Conservation (phyloP, 768 basidiomycete species). For the Tephrocybe sp. region DNA sequence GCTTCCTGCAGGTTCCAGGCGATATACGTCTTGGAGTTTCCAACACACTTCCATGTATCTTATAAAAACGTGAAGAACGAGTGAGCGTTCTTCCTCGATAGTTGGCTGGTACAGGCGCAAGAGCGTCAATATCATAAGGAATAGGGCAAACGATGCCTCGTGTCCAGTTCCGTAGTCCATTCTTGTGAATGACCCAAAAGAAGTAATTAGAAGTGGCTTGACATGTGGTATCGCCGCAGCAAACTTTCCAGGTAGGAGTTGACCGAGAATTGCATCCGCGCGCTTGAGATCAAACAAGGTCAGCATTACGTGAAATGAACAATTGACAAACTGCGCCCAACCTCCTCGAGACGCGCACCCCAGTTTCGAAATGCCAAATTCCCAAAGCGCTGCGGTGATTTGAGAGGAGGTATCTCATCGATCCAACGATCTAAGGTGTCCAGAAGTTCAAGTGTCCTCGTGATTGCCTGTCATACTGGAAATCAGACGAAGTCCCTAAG, state of each 20-base stretch:
- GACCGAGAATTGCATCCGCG: constrained; percentile 48
- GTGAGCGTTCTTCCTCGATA: constrained; percentile 59
- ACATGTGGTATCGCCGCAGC: constrained; percentile 57
- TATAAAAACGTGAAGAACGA: constrained; percentile 63
- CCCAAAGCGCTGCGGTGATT: constrained; percentile 83
- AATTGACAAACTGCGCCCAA: constrained; percentile 29
- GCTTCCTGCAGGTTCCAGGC: constrained; percentile 93
- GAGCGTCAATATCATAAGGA: constrained; percentile 72
- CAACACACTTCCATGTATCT: constrained; percentile 84
- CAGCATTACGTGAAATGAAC: constrained; percentile 1
- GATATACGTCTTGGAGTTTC: constrained; percentile 85
- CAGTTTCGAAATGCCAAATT: constrained; percentile 90
- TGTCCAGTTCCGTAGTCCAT: constrained; percentile 98
- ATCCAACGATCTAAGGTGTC: constrained; percentile 73
- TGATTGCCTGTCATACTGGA: constrained; percentile 41
- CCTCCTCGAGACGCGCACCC: constrained; percentile 78
- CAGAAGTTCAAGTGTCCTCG: constrained; percentile 54
- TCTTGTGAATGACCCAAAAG: constrained; percentile 88
- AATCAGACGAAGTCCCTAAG: constrained; percentile 2
- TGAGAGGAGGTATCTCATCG: constrained; percentile 73
- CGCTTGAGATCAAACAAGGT: constrained; percentile 37
- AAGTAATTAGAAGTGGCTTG: constrained; percentile 74
- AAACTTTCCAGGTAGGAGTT: constrained; percentile 48
- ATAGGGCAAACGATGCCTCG: constrained; percentile 84
- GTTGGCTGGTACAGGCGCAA: constrained; percentile 61